These are phyloP conservation scores for Quercus wislizeni DNA, from an alignment of 306 rosid species.

Conservation along the genomic window DNA sequence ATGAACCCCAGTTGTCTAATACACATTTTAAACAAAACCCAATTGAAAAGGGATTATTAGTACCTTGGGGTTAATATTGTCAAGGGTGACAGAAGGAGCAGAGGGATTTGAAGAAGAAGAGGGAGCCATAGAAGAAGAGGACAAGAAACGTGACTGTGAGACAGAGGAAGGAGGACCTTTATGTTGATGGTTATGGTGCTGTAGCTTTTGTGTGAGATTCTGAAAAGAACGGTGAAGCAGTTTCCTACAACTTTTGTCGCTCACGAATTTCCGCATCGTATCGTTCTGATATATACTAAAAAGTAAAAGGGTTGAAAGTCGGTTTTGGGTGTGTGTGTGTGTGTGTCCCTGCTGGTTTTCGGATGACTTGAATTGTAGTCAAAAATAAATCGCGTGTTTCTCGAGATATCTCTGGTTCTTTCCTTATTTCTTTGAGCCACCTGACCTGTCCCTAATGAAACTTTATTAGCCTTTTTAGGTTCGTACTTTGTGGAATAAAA, in stretches of 20 bases:
- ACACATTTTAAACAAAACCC: not conserved
- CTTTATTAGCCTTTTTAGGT: too few relatives aligned
- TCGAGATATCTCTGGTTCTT: too few relatives aligned
- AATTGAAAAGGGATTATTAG: not conserved
- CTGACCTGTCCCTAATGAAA: too few relatives aligned
- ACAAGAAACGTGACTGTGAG: slow-evolving; percentile 41
- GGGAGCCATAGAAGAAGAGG: slow-evolving; percentile 27
- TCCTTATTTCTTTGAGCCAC: too few relatives aligned
- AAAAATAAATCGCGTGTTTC: too few relatives aligned
- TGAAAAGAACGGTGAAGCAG: slow-evolving; percentile 40
- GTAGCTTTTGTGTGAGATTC: not conserved
- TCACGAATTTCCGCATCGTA: slow-evolving; percentile 77
- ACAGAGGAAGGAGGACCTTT: slow-evolving; percentile 17
- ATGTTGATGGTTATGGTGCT: not conserved
- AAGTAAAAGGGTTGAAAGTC: not conserved
- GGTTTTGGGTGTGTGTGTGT: not conserved
- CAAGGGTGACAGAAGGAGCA: slow-evolving; percentile 40
- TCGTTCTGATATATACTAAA: not conserved
- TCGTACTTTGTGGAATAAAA: too few relatives aligned
- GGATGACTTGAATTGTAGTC: too few relatives aligned
- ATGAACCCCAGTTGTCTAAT: not conserved
- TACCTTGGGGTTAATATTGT: slow-evolving; percentile 81
- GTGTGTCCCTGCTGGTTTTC: too few relatives aligned
- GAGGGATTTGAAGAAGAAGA: slow-evolving; percentile 36
- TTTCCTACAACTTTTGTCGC: slow-evolving; percentile 28